Conservation (phyloP, 73 alveolate species). For the Stentor roeselii region DNA sequence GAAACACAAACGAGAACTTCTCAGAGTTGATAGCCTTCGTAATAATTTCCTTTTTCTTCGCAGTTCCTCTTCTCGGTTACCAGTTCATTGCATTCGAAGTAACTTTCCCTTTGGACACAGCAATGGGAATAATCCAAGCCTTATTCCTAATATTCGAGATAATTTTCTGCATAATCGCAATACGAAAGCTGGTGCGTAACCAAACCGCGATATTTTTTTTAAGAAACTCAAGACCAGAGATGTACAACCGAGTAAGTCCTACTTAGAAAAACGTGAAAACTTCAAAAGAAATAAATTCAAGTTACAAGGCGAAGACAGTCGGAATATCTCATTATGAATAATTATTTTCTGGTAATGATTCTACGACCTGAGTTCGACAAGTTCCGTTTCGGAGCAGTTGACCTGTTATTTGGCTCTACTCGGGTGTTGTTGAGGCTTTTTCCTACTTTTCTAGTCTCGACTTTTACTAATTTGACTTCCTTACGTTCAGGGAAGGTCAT, state of each 20-base stretch:
- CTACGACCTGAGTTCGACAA: no score
- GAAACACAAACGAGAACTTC: conserved; percentile 14
- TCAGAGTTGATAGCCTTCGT: background rate
- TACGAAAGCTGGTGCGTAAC: background rate
- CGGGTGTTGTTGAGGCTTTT: no score
- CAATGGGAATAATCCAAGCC: conserved; percentile 4
- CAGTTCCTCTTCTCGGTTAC: conserved; percentile 3
- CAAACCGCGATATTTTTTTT: conserved; percentile 23
- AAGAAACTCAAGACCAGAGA: conserved; percentile 17
- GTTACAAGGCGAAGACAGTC: background rate
- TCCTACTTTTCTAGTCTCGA: no score
- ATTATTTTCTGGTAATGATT: no score
- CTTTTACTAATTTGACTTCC: no score
- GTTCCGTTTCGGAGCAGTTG: no score
- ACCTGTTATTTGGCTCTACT: no score
- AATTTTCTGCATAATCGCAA: conserved; percentile 9
- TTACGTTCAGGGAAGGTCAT: no score
- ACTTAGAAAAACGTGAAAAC: background rate
- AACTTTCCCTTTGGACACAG: background rate
- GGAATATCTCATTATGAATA: background rate
- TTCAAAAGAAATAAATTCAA: background rate
- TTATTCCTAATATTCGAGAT: conserved; percentile 13
- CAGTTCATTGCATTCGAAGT: background rate
- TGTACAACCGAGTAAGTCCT: background rate
- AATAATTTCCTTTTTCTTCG: background rate